Percentiles rank a stretch among this genome's conserved stretches.
These are phyloP conservation scores for Puccinia horiana DNA, from an alignment of 1,284 basidiomycete genomes.

Conservation along the genomic window DNA sequence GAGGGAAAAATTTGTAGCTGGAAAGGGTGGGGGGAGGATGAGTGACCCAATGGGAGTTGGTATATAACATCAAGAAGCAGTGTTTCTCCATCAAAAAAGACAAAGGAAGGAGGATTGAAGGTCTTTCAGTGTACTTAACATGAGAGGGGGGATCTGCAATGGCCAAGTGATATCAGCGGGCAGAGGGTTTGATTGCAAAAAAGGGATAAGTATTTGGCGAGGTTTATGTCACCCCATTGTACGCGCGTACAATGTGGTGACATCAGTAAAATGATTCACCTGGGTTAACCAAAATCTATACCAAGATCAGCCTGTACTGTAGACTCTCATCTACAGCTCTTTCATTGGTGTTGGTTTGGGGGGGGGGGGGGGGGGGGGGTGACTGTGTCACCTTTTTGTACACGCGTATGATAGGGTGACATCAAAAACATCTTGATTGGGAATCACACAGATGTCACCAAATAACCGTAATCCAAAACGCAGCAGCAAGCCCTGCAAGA, in stretches of 20 bases:
- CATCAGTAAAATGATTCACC: neutral
- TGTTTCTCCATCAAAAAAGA: neutral
- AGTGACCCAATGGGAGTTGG: neutral
- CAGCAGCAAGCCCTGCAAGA: no score
- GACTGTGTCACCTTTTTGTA: neutral
- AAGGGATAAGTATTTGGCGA: neutral
- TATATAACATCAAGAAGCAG: neutral
- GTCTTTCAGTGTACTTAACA: neutral
- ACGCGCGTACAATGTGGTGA: neutral
- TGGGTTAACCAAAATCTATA: neutral
- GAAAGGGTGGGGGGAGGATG: neutral
- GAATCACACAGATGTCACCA: neutral
- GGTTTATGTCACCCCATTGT: neutral
- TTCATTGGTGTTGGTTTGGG: no score
- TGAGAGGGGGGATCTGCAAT: neutral
- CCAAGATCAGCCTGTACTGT: neutral
- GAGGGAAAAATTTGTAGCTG: neutral
- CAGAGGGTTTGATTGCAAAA: slow-evolving; percentile 2
- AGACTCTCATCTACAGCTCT: neutral
- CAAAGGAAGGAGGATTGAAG: neutral
- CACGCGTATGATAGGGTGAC: neutral
- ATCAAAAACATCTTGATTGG: neutral
- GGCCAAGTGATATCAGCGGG: neutral
- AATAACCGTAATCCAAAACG: no score
- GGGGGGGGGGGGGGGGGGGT: neutral